Base-by-base conservation (phyloP, 768 basidiomycete species). In the Mycena latifolia region DNA sequence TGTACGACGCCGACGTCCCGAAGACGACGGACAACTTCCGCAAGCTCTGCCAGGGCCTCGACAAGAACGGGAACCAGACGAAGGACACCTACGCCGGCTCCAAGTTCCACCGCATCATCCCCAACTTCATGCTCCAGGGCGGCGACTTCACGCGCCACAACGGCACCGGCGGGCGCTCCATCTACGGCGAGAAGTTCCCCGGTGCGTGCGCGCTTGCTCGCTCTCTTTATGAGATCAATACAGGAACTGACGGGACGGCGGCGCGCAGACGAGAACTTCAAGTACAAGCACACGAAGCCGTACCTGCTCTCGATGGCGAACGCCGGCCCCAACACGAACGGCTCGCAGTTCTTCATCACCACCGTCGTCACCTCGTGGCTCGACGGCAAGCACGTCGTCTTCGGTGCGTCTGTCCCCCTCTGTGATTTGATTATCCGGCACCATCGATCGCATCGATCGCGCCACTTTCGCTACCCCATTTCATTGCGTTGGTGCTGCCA, bases 291-390 rank as follows among this genome's bases (percentile, higher is more conserved):
- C 76, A 77, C 79, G 70, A 86, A 85, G 72, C 86, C 89, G 11
- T 89, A 86, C 72, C 78, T 92, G 24, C 84, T 94, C 67, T 92
- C 91, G 45, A 93, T 94, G 92, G 96, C 96, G 41, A 98, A 93
- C 71, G 93, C 94, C 37, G 94, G 95, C 54, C 81, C 82, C 1
- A 86, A 92, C 79, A 93, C 92, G 41, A 93, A 93, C 63, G 92
- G 94, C 37, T 94, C 92, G 17, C 93, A 93, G 77, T 93, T 92
- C 81, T 93, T 93, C 78, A 86, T 94, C 74, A 94, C 92, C 28
- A 92, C 92, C 24, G 86, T 86, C 24, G 73, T 83, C 25, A 90
- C 91, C n/a, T 79, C 85, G 24, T 93, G 92, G 88, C 83, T 90
- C 37, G n/a, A n/a, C n/a, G n/a, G n/a, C n/a, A n/a, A n/a, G n/a